A percentile compares a stretch with the other conserved stretches of the same genome.
Evolutionary conservation across 2,329 filamentous ascomycete genomes (phyloP).

Genomic region (Hansfordia pulvinata): DNA sequence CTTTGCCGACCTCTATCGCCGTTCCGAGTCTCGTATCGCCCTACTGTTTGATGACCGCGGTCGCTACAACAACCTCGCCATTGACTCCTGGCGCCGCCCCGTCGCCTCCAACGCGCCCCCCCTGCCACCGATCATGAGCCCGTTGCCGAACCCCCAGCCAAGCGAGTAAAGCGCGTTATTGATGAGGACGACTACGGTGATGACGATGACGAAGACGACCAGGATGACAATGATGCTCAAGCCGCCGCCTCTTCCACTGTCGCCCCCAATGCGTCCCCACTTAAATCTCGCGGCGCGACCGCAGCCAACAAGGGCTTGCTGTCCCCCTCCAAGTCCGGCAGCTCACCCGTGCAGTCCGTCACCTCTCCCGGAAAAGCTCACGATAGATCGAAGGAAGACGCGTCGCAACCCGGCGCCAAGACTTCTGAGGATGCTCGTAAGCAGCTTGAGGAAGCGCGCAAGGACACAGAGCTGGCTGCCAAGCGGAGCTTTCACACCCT

Average conservation of each 20-base stretch:
- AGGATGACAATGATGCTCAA: conserved; percentile 37
- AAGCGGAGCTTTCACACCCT: conserved; percentile 85
- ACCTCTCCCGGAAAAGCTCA: conserved; percentile 45
- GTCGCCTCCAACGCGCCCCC: conserved; percentile 24
- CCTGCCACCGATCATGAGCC: conserved; percentile 45
- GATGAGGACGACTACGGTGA: conserved; percentile 79
- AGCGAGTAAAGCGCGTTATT: conserved; percentile 65
- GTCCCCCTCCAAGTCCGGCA: conserved; percentile 58
- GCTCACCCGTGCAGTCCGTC: conserved; percentile 48
- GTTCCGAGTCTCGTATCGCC: conserved; percentile 64
- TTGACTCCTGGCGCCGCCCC: conserved; percentile 38
- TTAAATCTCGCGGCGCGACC: conserved; percentile 35
- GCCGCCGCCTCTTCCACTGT: conserved; percentile 38
- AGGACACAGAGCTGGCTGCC: conserved; percentile 77
- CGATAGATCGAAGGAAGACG: conserved; percentile 37
- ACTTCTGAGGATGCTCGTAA: conserved; percentile 81
- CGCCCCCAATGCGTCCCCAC: conserved; percentile 33
- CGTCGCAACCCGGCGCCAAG: conserved; percentile 33
- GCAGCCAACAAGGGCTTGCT: conserved; percentile 44
- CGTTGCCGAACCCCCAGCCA: conserved; percentile 48
- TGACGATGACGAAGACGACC: conserved; percentile 64
- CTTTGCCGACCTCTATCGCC: conserved; percentile 67
- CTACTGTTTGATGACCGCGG: conserved; percentile 55
- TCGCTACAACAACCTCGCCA: conserved; percentile 34
- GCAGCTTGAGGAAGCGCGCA: conserved; percentile 83